Percentiles rank a stretch among this genome's conserved stretches.
phyloP scores from a whole-genome alignment of 306 rosid genomes.

The Lithocarpus polystachyus region DNA sequence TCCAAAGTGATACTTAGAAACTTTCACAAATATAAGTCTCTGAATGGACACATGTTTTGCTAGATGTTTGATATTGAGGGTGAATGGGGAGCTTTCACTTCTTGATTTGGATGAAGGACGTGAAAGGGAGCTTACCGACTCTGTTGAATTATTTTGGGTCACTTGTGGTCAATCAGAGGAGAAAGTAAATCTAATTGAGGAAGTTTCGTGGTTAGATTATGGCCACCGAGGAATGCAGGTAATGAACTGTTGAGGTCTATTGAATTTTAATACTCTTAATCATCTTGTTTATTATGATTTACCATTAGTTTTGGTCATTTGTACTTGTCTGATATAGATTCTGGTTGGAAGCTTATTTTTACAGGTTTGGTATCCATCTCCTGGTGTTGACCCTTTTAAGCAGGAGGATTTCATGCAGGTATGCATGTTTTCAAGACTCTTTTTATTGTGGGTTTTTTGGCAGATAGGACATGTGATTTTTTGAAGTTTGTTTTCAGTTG shows the following conservation, averaged over 20 bases:
- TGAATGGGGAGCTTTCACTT: constrained; percentile 94
- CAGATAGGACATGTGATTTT: constrained; percentile 3
- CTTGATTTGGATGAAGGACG: constrained; percentile 96
- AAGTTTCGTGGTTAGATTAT: constrained; percentile 98
- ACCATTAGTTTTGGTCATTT: constrained; percentile 22
- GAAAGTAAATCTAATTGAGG: constrained; percentile 88
- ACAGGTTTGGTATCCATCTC: constrained; percentile 99
- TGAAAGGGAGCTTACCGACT: constrained; percentile 89
- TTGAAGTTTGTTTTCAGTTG: not conserved
- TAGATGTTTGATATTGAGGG: constrained; percentile 93
- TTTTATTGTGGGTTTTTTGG: constrained; percentile 3
- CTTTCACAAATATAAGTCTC: constrained; percentile 21
- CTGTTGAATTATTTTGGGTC: constrained; percentile 98
- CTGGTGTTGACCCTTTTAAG: constrained; percentile 79
- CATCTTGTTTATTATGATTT: not conserved
- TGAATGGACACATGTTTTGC: constrained; percentile 30
- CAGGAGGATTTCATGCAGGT: constrained; percentile 99
- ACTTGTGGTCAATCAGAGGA: constrained; percentile 98
- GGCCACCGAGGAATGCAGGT: constrained; percentile 99
- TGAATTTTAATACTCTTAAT: constrained; percentile 1
- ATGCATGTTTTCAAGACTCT: constrained; percentile 25
- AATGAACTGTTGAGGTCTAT: constrained; percentile 37
- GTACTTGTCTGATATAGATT: constrained; percentile 50
- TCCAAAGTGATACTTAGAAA: constrained; percentile 2
- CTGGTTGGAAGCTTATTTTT: constrained; percentile 57